These are phyloP conservation scores for Neurospora pannonica DNA, from an alignment of 495 filamentous ascomycete genomes.

Conservation along the genomic window DNA sequence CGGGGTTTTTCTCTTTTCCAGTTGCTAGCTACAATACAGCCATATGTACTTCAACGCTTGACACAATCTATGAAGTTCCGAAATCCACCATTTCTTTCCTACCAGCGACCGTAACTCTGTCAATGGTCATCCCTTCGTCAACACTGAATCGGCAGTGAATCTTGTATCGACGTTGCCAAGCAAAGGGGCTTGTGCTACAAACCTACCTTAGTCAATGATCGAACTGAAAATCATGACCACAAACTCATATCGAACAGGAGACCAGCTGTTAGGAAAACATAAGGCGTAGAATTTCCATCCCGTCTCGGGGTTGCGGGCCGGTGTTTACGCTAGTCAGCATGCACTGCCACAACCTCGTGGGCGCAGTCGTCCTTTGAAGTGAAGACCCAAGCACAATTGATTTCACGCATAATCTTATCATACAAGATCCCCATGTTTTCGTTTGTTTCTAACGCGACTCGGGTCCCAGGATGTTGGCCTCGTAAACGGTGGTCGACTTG, in stretches of 20 bases:
- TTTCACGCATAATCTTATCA: not conserved
- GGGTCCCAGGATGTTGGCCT: conserved; percentile 31
- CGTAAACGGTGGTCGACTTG: conserved; percentile 30
- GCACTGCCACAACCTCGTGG: not conserved
- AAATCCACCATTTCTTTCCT: not conserved
- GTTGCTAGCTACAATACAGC: not conserved
- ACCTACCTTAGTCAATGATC: not conserved
- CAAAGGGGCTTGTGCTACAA: not conserved
- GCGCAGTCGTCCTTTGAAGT: not conserved
- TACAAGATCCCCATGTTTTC: not conserved
- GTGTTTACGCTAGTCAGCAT: not conserved
- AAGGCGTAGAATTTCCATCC: not conserved
- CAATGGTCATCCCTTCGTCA: not conserved
- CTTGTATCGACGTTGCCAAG: not conserved
- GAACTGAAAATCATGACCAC: not conserved
- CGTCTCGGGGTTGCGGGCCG: not conserved
- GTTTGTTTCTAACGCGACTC: not conserved
- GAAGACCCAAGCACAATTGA: not conserved
- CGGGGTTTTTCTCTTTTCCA: not conserved
- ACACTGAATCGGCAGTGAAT: too few relatives aligned
- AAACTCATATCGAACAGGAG: not conserved
- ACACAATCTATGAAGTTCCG: not conserved
- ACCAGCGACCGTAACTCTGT: not conserved
- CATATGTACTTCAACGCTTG: not conserved
- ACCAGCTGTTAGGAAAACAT: not conserved